Evolutionary conservation across 2,329 filamentous ascomycete species (phyloP).

Genomic region (Aspergillus alliaceus): DNA sequence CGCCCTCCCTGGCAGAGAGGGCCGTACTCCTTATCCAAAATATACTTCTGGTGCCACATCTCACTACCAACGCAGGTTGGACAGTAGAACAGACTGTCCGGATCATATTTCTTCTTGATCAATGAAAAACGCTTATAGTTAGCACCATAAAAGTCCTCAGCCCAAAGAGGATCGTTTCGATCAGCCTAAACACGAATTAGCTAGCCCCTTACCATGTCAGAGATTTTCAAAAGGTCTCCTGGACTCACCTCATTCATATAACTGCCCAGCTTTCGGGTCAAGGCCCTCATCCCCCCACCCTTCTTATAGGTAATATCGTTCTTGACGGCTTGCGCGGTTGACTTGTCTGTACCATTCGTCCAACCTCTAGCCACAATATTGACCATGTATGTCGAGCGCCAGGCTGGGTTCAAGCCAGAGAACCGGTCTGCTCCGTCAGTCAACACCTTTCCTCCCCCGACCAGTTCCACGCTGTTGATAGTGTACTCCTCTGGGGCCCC

Average conservation of each 20-base stretch:
- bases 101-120: slow-evolving; percentile 18
- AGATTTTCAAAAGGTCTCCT: no score
- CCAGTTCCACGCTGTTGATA: slow-evolving; percentile 16
- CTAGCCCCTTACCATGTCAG: background rate
- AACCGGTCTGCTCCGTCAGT: slow-evolving; percentile 31
- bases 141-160: slow-evolving; percentile 12
- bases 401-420: slow-evolving; percentile 53
- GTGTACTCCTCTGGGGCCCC: slow-evolving; percentile 17
- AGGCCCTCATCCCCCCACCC: slow-evolving; percentile 27
- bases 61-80: slow-evolving; percentile 16
- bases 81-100: slow-evolving; percentile 14
- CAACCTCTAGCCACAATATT: slow-evolving; percentile 27
- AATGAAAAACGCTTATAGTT: slow-evolving; percentile 6
- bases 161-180: slow-evolving; percentile 16
- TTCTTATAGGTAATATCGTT: slow-evolving; percentile 34
- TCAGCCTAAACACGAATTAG: slow-evolving; percentile 11
- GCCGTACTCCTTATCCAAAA: slow-evolving; percentile 1
- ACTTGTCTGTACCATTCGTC: slow-evolving; percentile 15
- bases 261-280: slow-evolving; percentile 33
- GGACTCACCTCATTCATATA: slow-evolving; percentile 40
- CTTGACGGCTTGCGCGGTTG: slow-evolving; percentile 19
- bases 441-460: slow-evolving; percentile 31
- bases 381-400: slow-evolving; percentile 46
- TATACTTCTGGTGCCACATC: slow-evolving; percentile 1
- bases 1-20: background rate